phyloP scores from a whole-genome alignment of 2,329 filamentous ascomycete species.

The Oidium heveae region DNA sequence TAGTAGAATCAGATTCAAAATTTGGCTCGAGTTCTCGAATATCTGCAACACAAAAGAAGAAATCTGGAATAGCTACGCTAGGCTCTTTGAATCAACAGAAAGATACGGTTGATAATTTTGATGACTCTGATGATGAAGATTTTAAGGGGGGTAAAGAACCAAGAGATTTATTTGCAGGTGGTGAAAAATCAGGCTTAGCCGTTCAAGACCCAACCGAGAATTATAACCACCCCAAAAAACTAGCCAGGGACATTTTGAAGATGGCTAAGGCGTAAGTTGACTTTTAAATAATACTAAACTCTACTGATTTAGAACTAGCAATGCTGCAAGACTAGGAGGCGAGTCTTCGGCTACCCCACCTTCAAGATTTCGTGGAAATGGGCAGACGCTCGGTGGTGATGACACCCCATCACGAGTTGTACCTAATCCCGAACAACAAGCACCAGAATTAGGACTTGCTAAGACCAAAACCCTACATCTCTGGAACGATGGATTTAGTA shows the following conservation, averaged over 20 bases:
- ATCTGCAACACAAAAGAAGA: conserved; percentile 7
- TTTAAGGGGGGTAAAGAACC: conserved; percentile 29
- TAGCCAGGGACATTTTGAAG: conserved; percentile 37
- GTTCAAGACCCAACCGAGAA: conserved; percentile 32
- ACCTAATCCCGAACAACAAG: conserved; percentile 28
- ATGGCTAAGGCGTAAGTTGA: conserved; percentile 32
- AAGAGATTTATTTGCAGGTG: conserved; percentile 55
- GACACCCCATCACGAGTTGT: conserved; percentile 44
- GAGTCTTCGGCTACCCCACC: conserved; percentile 24
- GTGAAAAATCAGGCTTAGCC: conserved; percentile 55
- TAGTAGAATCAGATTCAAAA: conserved; percentile 17
- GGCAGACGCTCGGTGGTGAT: conserved; percentile 56
- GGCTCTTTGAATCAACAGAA: conserved; percentile 20
- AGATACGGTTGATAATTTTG: conserved; percentile 14
- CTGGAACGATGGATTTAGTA: conserved; percentile 66
- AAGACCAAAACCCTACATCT: conserved; percentile 50
- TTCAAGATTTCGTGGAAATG: conserved; percentile 39
- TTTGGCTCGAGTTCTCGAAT: conserved; percentile 8
- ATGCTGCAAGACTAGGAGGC: conserved; percentile 29
- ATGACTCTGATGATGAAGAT: conserved; percentile 26
- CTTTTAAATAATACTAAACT: background rate
- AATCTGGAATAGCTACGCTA: conserved; percentile 31
- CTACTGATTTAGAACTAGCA: conserved; percentile 18
- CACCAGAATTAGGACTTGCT: conserved; percentile 11
- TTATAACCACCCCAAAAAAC: conserved; percentile 24